These are phyloP conservation scores for Alternaria panax DNA, from an alignment of 2,329 filamentous ascomycete species.

Conservation along the genomic window DNA sequence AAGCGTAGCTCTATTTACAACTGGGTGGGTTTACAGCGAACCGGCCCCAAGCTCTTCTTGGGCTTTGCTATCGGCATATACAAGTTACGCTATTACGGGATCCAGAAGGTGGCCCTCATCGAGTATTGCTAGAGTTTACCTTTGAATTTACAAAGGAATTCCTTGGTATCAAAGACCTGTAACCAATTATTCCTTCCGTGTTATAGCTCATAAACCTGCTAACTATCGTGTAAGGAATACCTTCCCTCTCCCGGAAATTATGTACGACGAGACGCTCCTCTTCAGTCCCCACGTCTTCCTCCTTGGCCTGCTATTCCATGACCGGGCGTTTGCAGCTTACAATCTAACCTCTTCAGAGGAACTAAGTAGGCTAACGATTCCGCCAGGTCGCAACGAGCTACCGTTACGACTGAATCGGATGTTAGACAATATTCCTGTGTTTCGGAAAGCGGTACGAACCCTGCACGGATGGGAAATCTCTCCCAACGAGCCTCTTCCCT, in stretches of 20 bases:
- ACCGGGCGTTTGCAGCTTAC: conserved; percentile 41
- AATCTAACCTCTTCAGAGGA: conserved; percentile 44
- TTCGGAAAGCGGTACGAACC: conserved; percentile 24
- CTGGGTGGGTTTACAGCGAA: neutral
- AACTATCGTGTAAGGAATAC: conserved; percentile 24
- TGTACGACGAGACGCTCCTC: conserved; percentile 43
- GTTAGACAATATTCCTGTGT: conserved; percentile 10
- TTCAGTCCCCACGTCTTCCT: conserved; percentile 44
- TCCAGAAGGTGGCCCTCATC: conserved; percentile 11
- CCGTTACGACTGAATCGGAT: conserved; percentile 3
- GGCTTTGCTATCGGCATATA: conserved; percentile 15
- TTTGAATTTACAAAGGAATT: conserved; percentile 12
- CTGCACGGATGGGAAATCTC: neutral
- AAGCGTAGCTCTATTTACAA: neutral
- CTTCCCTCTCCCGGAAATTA: conserved; percentile 43
- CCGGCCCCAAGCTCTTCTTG: conserved; percentile 9
- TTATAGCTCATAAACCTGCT: neutral
- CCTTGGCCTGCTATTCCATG: conserved; percentile 38
- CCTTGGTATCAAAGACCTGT: conserved; percentile 12
- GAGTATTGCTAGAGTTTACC: conserved; percentile 15
- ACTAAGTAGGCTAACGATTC: conserved; percentile 46
- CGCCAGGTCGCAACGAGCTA: conserved; percentile 11
- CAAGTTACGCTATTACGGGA: conserved; percentile 13
- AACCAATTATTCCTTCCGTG: neutral
- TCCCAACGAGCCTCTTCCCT: conserved; percentile 33